phyloP scores from a whole-genome alignment of 1,284 basidiomycete species.

The Phlebopus sp. region DNA sequence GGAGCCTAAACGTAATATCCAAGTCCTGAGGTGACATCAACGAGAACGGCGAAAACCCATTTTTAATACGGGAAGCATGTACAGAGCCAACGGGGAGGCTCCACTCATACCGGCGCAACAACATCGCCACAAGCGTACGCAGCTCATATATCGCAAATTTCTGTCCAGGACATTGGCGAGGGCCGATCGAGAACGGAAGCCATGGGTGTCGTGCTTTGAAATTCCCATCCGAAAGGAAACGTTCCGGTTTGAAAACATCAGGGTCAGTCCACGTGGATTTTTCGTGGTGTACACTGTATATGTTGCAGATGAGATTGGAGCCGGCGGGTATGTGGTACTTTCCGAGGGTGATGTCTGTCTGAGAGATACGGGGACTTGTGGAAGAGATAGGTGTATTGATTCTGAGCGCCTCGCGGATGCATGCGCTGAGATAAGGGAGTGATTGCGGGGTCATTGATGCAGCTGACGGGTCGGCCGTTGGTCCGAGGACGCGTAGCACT shows the following conservation, averaged over 20 bases:
- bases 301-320: no score
- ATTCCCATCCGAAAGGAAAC: not conserved
- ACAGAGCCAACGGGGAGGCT: no score
- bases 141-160: constrained; percentile 22
- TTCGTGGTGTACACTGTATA: no score
- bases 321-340: constrained; percentile 8
- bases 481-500: constrained; percentile 18
- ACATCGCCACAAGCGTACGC: no score
- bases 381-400: constrained; percentile 32
- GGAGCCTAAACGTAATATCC: no score
- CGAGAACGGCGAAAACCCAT: no score
- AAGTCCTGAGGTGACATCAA: no score
- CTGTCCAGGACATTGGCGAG: constrained; percentile 9
- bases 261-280: no score
- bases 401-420: constrained; percentile 35
- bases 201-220: not conserved
- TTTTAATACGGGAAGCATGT: no score
- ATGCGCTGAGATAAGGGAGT: constrained; percentile 29
- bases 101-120: no score
- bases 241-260: no score
- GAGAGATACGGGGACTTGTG: constrained; percentile 28
- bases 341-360: constrained; percentile 14
- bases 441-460: constrained; percentile 20
- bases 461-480: constrained; percentile 24
- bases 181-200: constrained; percentile 7